Evolutionary conservation across 2,329 filamentous ascomycete genomes (phyloP), one percentile per base, ranked within the genome.

Genomic region (Arthrobotrys iridis): DNA sequence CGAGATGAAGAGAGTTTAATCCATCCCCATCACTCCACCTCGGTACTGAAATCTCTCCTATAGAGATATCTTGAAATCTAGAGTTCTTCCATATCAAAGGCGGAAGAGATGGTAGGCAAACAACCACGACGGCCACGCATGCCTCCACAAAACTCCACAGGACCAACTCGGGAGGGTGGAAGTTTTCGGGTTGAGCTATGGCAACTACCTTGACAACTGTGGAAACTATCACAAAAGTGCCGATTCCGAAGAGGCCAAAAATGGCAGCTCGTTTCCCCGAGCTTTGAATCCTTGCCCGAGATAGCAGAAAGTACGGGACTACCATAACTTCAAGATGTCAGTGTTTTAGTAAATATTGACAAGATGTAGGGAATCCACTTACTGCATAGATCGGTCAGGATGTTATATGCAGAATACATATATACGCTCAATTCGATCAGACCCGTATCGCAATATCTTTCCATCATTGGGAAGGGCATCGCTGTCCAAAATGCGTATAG

Each of bases 371-470:
- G 5, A 8, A 4, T 8, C 18, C 22, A 63, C 71, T 63, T 58
- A 75, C 71, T 75, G 45, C 55, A 64, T 1, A 75, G 45, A 30
- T 75, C 71, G 3, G 71, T 67, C 2, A 64, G n/a, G 28, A 75
- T 75, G 45, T 75, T 75, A 24, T 67, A 75, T 22, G 46, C 62
- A 8, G 62, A 68, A 15, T 68, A 75, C 64, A 75, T 68, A 40
- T 68, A 75, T 7, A 75, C 71, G 18, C 63, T 75, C 11, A 41
- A 20, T 28, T 75, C 64, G 6, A 75, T 43, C 13, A 67, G 15
- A 6, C 63, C 30, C 0, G 26, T 75, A 15, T 58, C 60, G 8
- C 71, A 75, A 18, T 75, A 75, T 46, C 24, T 62, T 3, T 62
- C 40, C 55, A 63, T 63, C 58, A 63, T 67, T 13, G 71, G 71